Evolutionary conservation across 768 basidiomycete genomes (phyloP).

Genomic region (Hemileccinum impolitum): DNA sequence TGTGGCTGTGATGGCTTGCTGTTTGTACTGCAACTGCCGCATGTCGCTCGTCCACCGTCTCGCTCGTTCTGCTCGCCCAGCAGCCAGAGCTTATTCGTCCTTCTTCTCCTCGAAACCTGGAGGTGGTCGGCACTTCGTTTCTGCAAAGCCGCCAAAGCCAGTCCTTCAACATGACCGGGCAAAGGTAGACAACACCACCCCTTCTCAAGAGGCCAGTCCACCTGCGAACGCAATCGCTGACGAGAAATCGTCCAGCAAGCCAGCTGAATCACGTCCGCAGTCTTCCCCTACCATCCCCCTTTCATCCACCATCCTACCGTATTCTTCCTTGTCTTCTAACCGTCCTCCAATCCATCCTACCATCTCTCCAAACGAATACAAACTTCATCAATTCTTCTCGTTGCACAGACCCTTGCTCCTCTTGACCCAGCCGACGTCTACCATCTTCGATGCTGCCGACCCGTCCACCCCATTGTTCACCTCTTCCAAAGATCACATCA

Average conservation of each 20-base stretch:
- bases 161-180: slow-evolving; percentile 34
- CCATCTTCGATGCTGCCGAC: slow-evolving; percentile 44
- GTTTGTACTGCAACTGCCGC: slow-evolving; percentile 3
- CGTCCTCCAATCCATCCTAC: slow-evolving; percentile 45
- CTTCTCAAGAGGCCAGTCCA: slow-evolving; percentile 29
- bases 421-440: slow-evolving; percentile 55
- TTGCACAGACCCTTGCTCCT: slow-evolving; percentile 76
- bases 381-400: slow-evolving; percentile 82
- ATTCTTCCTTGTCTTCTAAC: slow-evolving; percentile 5
- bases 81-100: slow-evolving; percentile 66
- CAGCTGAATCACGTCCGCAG: slow-evolving; percentile 21
- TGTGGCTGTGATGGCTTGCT: slow-evolving; percentile 2
- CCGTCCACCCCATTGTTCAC: slow-evolving; percentile 18
- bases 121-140: slow-evolving; percentile 70
- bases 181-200: slow-evolving; percentile 43
- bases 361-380: slow-evolving; percentile 65
- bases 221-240: too few relatives aligned
- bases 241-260: slow-evolving; percentile 26
- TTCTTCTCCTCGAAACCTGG: slow-evolving; percentile 79
- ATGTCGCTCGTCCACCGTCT: slow-evolving; percentile 56
- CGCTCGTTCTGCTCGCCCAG: slow-evolving; percentile 43
- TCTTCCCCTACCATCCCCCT: slow-evolving; percentile 11
- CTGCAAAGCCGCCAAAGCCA: slow-evolving; percentile 60
- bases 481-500: slow-evolving; percentile 22
- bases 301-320: slow-evolving; percentile 12